These are phyloP conservation scores for sunflower (Helianthus annuus) DNA, from an alignment of 129 eudicot genomes.

Conservation along the genomic window HanXRQr2.0-SUNRISE NC_035444.2:160783877-160784376, in stretches of 20 bases:
- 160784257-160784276: constrained; percentile 99
- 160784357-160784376: background rate
- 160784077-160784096: constrained; percentile 97
- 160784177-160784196: constrained; percentile 17
- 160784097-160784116: constrained; percentile 96
- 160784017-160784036: too few species aligned
- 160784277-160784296: constrained; percentile 92
- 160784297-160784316: constrained; percentile 75
- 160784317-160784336: constrained; percentile 42
- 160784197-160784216: constrained; percentile 7
- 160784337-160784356: background rate
- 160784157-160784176: constrained; percentile 86
- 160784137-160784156: constrained; percentile 93
- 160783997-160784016: background rate
- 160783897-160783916: constrained; percentile 92
- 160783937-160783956: constrained; percentile 95
- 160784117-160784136: constrained; percentile 88
- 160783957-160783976: constrained; percentile 95
- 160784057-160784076: background rate
- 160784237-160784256: constrained; percentile 74
- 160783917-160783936: constrained; percentile 76
- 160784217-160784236: constrained; percentile 9
- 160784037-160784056: background rate
- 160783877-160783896: constrained; percentile 64
- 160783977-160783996: constrained; percentile 89